These are phyloP conservation scores for Ilex asprella DNA, from an alignment of 257 asterid genomes.

Conservation along the genomic window DNA sequence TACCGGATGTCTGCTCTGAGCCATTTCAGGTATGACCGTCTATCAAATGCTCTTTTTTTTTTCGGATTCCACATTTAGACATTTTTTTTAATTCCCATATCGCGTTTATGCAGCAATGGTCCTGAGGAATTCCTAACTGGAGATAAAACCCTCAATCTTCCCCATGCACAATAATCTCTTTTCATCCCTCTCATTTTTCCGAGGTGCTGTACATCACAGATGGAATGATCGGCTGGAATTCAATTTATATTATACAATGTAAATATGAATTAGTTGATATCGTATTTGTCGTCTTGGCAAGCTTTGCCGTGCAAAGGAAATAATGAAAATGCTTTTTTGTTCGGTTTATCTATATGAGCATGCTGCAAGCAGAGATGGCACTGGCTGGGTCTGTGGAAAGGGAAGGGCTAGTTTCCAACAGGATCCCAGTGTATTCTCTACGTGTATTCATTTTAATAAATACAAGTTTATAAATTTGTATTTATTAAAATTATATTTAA, in stretches of 20 bases:
- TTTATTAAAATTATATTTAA: no score
- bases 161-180: constrained; percentile 47
- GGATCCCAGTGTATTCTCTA: no score
- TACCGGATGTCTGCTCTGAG: constrained; percentile 96
- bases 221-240: background rate
- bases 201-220: background rate
- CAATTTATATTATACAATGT: background rate
- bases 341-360: background rate
- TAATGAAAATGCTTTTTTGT: background rate
- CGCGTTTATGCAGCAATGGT: constrained; percentile 59
- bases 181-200: background rate
- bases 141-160: constrained; percentile 57
- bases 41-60: no score
- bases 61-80: no score
- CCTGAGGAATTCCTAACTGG: constrained; percentile 49
- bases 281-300: background rate
- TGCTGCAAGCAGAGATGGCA: no score
- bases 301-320: background rate
- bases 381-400: no score
- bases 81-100: background rate
- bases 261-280: background rate
- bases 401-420: no score
- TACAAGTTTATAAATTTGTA: no score
- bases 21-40: constrained; percentile 59
- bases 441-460: no score